Conservation (phyloP, 345 rosid species). For the Gossypium stocksii region DNA sequence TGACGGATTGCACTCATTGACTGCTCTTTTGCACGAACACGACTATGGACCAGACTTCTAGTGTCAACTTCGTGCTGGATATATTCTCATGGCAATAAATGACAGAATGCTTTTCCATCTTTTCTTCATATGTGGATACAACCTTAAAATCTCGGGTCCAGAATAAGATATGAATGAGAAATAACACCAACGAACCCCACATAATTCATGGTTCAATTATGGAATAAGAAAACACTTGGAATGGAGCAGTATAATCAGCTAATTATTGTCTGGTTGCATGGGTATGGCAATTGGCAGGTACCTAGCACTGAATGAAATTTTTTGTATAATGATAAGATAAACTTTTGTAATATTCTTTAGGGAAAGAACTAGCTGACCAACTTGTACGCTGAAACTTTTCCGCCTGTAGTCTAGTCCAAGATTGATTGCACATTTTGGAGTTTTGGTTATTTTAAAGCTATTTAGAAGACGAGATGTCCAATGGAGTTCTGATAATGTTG, state of each 20-base stretch:
- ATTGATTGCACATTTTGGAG: too few relatives aligned
- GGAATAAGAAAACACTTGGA: background rate
- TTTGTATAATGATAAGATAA: too few relatives aligned
- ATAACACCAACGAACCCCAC: background rate
- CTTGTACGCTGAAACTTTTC: too few relatives aligned
- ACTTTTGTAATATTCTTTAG: too few relatives aligned
- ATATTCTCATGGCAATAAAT: background rate
- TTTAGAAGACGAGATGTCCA: too few relatives aligned
- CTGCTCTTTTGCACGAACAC: constrained; percentile 30
- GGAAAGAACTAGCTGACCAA: too few relatives aligned
- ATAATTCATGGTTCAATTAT: background rate
- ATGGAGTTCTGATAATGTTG: too few relatives aligned
- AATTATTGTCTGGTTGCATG: background rate
- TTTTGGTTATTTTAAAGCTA: too few relatives aligned
- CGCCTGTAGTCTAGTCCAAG: too few relatives aligned
- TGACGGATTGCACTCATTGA: constrained; percentile 27
- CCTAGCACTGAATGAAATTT: too few relatives aligned
- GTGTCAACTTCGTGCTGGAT: background rate
- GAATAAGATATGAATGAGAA: background rate
- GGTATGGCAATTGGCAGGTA: background rate
- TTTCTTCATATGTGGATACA: background rate
- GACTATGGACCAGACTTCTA: constrained; percentile 18
- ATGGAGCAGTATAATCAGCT: background rate
- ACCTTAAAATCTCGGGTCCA: background rate
- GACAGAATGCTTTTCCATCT: background rate